phyloP scores from a whole-genome alignment of 805 yeast genomes.

The Pachysolen tannophilus region DNA sequence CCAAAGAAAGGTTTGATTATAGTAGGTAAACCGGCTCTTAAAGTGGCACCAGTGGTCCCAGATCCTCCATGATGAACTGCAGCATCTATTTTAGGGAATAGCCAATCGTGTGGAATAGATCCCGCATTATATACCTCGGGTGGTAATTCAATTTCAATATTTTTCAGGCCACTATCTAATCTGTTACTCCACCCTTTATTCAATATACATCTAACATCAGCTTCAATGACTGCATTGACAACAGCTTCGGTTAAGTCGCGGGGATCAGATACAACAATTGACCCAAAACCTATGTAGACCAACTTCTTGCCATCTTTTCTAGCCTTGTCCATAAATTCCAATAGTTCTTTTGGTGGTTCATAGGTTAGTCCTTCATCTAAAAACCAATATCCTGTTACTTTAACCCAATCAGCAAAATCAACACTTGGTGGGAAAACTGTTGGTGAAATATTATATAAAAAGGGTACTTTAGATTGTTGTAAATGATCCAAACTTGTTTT shows the following conservation, averaged over 20 bases:
- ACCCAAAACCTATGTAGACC: constrained; percentile 93
- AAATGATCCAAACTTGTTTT: constrained; percentile 62
- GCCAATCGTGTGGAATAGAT: constrained; percentile 87
- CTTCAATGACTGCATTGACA: constrained; percentile 65
- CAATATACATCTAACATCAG: constrained; percentile 80
- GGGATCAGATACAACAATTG: constrained; percentile 86
- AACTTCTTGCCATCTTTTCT: constrained; percentile 52
- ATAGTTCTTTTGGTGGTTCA: constrained; percentile 51
- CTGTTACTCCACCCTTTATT: constrained; percentile 96
- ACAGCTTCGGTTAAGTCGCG: constrained; percentile 69
- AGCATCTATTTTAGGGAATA: constrained; percentile 81
- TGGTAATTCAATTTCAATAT: constrained; percentile 47
- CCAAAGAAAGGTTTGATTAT: constrained; percentile 93
- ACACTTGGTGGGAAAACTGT: constrained; percentile 85
- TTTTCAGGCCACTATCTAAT: constrained; percentile 27
- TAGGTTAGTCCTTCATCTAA: constrained; percentile 57
- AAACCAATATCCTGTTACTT: constrained; percentile 94
- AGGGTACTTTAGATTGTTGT: constrained; percentile 78
- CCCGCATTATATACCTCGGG: constrained; percentile 62
- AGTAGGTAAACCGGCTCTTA: constrained; percentile 83
- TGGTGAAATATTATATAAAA: constrained; percentile 84
- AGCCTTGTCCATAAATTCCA: constrained; percentile 57
- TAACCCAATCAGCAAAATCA: constrained; percentile 94
- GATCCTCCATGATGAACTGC: constrained; percentile 98
- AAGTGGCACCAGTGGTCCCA: constrained; percentile 91